Conservation (phyloP, 1,284 basidiomycete species). For the Afroboletus lepidellus region DNA sequence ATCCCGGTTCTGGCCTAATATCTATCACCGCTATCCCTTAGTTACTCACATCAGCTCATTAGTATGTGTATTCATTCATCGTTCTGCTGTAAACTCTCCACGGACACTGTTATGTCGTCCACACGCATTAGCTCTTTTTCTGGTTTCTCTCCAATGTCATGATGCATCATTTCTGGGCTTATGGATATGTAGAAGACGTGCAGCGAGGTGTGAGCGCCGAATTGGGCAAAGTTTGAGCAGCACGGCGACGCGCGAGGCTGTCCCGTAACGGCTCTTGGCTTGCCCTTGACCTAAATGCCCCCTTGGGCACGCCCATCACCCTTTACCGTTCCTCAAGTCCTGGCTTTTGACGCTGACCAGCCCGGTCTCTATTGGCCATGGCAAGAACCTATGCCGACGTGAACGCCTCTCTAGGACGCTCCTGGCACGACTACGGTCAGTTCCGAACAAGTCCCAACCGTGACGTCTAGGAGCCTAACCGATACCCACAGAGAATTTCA, state of each 20-base stretch:
- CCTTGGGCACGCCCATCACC: constrained; percentile 18
- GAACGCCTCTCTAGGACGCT: constrained; percentile 44
- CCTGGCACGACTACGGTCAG: constrained; percentile 55
- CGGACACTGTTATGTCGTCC: constrained; percentile 29
- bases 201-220: background rate
- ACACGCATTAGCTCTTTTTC: constrained; percentile 17
- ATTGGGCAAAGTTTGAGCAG: background rate
- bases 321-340: constrained; percentile 16
- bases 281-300: constrained; percentile 30
- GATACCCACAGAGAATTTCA: constrained; percentile 56
- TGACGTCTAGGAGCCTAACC: constrained; percentile 3
- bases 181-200: background rate
- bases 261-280: constrained; percentile 8
- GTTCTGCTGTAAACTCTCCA: constrained; percentile 24
- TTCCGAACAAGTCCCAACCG: constrained; percentile 1
- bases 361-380: constrained; percentile 34
- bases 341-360: constrained; percentile 16
- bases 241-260: constrained; percentile 24
- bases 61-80: constrained; percentile 32
- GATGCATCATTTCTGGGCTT: constrained; percentile 16
- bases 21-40: constrained; percentile 27
- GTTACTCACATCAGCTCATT: constrained; percentile 27
- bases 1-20: constrained; percentile 21
- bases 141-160: constrained; percentile 16
- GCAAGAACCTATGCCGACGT: constrained; percentile 50